phyloP scores from a whole-genome alignment of 345 rosid species.

The Orychophragmus violaceus region DNA sequence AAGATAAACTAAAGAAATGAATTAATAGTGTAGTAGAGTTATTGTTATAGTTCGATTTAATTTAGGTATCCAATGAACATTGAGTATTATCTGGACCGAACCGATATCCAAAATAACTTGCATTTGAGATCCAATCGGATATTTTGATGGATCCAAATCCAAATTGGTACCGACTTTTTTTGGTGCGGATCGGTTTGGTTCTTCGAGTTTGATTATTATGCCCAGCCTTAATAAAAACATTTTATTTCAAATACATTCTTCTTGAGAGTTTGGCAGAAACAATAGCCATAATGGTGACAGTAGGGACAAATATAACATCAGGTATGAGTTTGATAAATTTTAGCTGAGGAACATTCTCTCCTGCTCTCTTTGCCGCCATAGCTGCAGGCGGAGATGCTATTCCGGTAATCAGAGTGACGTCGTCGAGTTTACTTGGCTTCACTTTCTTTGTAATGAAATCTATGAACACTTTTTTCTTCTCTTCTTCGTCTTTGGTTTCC shows the following conservation, averaged over 20 bases:
- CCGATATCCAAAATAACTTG: too few species aligned
- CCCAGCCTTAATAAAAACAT: too few species aligned
- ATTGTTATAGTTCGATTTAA: too few species aligned
- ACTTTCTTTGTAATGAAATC: conserved; percentile 40
- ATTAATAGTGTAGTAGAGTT: too few species aligned
- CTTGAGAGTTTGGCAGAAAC: conserved; percentile 65
- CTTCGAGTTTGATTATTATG: too few species aligned
- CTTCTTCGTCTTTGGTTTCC: conserved; percentile 3
- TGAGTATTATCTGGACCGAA: too few species aligned
- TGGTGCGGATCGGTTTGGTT: too few species aligned
- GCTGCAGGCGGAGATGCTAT: conserved; percentile 72
- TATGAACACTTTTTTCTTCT: conserved; percentile 38
- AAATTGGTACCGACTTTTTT: too few species aligned
- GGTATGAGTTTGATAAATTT: conserved; percentile 56
- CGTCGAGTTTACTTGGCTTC: conserved; percentile 51
- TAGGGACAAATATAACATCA: conserved; percentile 77
- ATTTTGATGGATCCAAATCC: too few species aligned
- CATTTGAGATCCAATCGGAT: too few species aligned
- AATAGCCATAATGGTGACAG: conserved; percentile 50
- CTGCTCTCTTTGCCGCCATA: conserved; percentile 83
- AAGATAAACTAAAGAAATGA: too few species aligned
- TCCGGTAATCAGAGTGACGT: conserved; percentile 51
- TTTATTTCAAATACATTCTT: conserved; percentile 39
- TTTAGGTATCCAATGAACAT: too few species aligned
- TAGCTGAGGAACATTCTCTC: conserved; percentile 70